phyloP scores from a whole-genome alignment of 108 stramenopile genomes.

The Asterionellopsis glacialis region DNA sequence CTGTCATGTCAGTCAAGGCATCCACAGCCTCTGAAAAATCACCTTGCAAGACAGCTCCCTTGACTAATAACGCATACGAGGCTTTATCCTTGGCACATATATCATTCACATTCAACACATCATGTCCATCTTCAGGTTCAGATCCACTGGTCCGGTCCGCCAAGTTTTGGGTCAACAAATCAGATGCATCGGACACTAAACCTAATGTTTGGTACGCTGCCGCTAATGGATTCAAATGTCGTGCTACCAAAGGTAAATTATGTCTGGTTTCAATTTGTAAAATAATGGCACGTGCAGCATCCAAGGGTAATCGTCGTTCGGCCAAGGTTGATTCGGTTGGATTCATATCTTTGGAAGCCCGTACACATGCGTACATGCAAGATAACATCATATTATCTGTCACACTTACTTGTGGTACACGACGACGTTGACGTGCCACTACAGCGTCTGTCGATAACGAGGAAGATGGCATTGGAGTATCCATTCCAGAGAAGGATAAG shows the following conservation, averaged over 20 bases:
- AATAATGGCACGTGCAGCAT: conserved; percentile 14
- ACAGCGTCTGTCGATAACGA: neutral
- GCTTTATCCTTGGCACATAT: conserved; percentile 65
- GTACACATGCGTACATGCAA: conserved; percentile 48
- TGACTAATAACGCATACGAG: conserved; percentile 67
- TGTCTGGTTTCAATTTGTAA: conserved; percentile 21
- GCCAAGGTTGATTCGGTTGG: conserved; percentile 22
- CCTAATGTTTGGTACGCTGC: conserved; percentile 60
- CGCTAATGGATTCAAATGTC: conserved; percentile 61
- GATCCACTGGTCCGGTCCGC: conserved; percentile 47
- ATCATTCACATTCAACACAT: conserved; percentile 42
- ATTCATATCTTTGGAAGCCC: conserved; percentile 30
- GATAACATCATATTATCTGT: conserved; percentile 73
- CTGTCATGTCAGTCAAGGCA: conserved; percentile 63
- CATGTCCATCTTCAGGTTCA: conserved; percentile 40
- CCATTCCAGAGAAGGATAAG: too few relatives aligned
- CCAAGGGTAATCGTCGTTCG: conserved; percentile 55
- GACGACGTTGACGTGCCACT: conserved; percentile 4
- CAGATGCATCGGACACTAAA: conserved; percentile 29
- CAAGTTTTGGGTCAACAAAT: conserved; percentile 45
- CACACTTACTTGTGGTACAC: conserved; percentile 16
- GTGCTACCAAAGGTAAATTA: conserved; percentile 40
- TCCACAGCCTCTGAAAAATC: conserved; percentile 65
- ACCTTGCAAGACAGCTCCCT: conserved; percentile 54
- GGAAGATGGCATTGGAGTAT: too few relatives aligned